Evolutionary conservation across 306 rosid genomes (phyloP), one percentile per base, ranked within the genome.

Genomic region (Gillenia trifoliata): DNA sequence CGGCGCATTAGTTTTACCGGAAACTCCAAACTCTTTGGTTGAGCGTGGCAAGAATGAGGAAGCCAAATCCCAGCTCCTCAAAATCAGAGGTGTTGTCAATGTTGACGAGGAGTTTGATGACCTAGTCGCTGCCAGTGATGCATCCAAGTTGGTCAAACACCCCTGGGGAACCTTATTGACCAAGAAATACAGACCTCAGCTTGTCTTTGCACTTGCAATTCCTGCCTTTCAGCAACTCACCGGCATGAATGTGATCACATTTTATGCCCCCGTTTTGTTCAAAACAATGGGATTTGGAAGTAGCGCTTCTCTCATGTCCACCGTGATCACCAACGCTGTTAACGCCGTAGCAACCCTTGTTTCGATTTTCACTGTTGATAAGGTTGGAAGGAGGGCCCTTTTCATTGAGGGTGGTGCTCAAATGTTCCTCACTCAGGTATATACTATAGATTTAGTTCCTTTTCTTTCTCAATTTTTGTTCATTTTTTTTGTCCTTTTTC

Each of bases 201-300:
- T 90, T 2, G 64, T 71, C 5, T 38, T 93, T 4, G 91, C 97
- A 66, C 31, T 93, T 23, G 70, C 40, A 28, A 93, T 90, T 12
- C 98, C 95, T 1, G 85, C 90, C 31, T 93, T 93, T 62, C 97
- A 93, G 72, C 97, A 93, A 71, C 83, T 93, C 71, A 93, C 98
- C 5, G 98, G 95, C 66, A 76, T 84, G 68, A 90, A 90, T 63
- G 95, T 87, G 43, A 89, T 90, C 83, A 88, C 95, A 1, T 89
- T 93, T 75, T 90, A 93, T 61, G 97, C 95, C 7, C 98, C 95
- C 3, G 81, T 93, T 40, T 75, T 93, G 82, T 90, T 90, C 86
- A 89, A 81, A 84, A 85, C 97, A 19, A 80, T 93, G 38, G 98
- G 96, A 3, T 93, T 90, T 23, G 92, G 93, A 74, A 66, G 71